These are phyloP conservation scores for Paracamarosporium sp. DNA, from an alignment of 2,329 filamentous ascomycete species.

Conservation along the genomic window DNA sequence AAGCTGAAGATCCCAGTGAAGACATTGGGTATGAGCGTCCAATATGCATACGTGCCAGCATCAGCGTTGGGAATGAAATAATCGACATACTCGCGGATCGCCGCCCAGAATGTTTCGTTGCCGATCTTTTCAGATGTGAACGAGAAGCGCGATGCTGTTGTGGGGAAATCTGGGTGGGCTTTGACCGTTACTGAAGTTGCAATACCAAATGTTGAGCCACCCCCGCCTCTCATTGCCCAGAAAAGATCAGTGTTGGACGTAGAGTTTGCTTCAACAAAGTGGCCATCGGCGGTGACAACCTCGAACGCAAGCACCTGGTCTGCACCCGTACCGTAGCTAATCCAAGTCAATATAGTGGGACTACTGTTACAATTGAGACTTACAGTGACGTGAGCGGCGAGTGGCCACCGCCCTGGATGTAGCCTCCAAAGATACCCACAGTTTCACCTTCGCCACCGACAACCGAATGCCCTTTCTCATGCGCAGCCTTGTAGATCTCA, in stretches of 20 bases:
- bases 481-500: slow-evolving; percentile 61
- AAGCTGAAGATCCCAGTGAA: slow-evolving; percentile 40
- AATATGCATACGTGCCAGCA: slow-evolving; percentile 44
- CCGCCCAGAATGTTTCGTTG: slow-evolving; percentile 45
- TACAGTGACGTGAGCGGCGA: slow-evolving; percentile 56
- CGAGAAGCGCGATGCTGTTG: slow-evolving; percentile 38
- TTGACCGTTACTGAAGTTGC: slow-evolving; percentile 43
- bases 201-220: slow-evolving; percentile 43
- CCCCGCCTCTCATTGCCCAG: slow-evolving; percentile 45
- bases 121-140: slow-evolving; percentile 39
- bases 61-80: slow-evolving; percentile 45
- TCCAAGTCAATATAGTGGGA: slow-evolving; percentile 20
- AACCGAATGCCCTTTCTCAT: slow-evolving; percentile 55
- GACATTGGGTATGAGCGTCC: slow-evolving; percentile 36
- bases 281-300: slow-evolving; percentile 36
- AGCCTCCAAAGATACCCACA: slow-evolving; percentile 58
- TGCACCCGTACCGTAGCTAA: slow-evolving; percentile 46
- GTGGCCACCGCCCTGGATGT: slow-evolving; percentile 60
- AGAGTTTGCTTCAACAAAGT: slow-evolving; percentile 37
- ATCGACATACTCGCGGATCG: slow-evolving; percentile 36
- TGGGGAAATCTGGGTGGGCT: slow-evolving; percentile 41
- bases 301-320: slow-evolving; percentile 42
- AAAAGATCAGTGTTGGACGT: slow-evolving; percentile 41
- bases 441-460: slow-evolving; percentile 60
- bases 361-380: slow-evolving; percentile 28